Base-by-base conservation (phyloP, 352 stramenopile species). In the Thalassiosira pacifica region DNA sequence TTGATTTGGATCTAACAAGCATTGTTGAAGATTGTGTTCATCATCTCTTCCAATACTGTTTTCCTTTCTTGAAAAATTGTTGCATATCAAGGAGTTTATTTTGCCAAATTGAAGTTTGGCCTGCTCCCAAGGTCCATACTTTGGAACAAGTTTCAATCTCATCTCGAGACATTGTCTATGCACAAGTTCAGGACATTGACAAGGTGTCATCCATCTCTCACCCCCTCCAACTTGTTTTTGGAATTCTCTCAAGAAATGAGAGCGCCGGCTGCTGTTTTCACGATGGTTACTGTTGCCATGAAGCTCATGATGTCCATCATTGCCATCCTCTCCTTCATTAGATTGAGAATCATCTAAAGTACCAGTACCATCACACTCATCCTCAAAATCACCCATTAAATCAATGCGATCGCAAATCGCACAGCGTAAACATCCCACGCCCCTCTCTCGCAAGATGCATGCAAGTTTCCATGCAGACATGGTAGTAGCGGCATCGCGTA, bases 401-500 rank as follows among this genome's bases (percentile, higher is more conserved):
- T 85, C 69, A 52, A 85, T 85, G 34, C 71, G 37, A 68, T 85
- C 77, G 52, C 77, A 85, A 64, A 85, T 85, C n/a, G 60, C 59
- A 66, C 77, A 85, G 26, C 68, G 77, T 9, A 85, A 69, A 55
- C 77, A 85, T 42, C 71, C 77, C 10, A 85, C 77, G 9, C 77
- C 77, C 37, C 68, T 32, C 24, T 79, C 29, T 37, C 63, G 42
- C 34, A 85, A 63, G 42, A 85, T 76, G 27, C 77, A 80, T 22
- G 77, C 77, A 32, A 85, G 32, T 32, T 85, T 85, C 77, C 77
- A 85, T 13, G 77, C 77, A 53, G 77, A 80, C 77, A 85, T 85
- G 18, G 59, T 85, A 27, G 37, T 80, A 9, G 77, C 71, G 34
- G 77, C 45, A 71, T 79, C 61, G 24, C 77, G 57, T 34, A 85